These are phyloP conservation scores for Apiospora marii DNA, from an alignment of 2,329 filamentous ascomycete genomes.

Conservation along the genomic window DNA sequence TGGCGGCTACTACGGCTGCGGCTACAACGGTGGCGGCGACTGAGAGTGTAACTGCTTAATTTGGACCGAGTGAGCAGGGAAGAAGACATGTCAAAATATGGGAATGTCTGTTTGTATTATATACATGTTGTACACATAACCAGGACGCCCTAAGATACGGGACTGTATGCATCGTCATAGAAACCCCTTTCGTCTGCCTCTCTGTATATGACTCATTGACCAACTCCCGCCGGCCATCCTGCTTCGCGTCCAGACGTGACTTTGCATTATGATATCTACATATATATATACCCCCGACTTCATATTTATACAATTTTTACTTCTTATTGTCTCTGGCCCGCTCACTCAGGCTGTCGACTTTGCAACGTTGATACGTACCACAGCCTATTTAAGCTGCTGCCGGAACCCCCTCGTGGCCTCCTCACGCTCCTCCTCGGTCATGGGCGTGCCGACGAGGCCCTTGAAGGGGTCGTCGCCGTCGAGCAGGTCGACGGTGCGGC, in stretches of 20 bases:
- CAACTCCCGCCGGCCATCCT: background rate
- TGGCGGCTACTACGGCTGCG: slow-evolving; percentile 26
- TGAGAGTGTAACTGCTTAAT: slow-evolving; percentile 3
- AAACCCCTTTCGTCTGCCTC: background rate
- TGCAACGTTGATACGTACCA: background rate
- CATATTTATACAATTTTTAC: slow-evolving; percentile 7
- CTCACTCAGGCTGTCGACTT: slow-evolving; percentile 15
- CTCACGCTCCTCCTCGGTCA: slow-evolving; percentile 51
- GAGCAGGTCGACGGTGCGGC: slow-evolving; percentile 73
- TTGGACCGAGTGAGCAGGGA: background rate
- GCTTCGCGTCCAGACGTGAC: slow-evolving; percentile 1
- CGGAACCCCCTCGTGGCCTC: slow-evolving; percentile 58
- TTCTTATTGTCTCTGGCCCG: slow-evolving; percentile 11
- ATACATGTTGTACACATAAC: slow-evolving; percentile 42
- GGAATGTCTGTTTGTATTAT: slow-evolving; percentile 36
- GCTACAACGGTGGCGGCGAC: background rate
- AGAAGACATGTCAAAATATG: slow-evolving; percentile 22
- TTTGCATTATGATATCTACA: slow-evolving; percentile 26
- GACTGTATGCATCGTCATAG: background rate
- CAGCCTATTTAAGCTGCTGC: slow-evolving; percentile 50
- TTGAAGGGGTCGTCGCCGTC: slow-evolving; percentile 75
- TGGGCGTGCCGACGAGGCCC: slow-evolving; percentile 52
- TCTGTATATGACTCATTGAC: slow-evolving; percentile 14
- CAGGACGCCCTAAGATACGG: slow-evolving; percentile 18
- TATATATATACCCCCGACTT: background rate